Percentiles rank a stretch among this genome's conserved stretches.
Evolutionary conservation across 2,329 filamentous ascomycete genomes (phyloP).

Genomic region (Peltaster fructicola): DNA sequence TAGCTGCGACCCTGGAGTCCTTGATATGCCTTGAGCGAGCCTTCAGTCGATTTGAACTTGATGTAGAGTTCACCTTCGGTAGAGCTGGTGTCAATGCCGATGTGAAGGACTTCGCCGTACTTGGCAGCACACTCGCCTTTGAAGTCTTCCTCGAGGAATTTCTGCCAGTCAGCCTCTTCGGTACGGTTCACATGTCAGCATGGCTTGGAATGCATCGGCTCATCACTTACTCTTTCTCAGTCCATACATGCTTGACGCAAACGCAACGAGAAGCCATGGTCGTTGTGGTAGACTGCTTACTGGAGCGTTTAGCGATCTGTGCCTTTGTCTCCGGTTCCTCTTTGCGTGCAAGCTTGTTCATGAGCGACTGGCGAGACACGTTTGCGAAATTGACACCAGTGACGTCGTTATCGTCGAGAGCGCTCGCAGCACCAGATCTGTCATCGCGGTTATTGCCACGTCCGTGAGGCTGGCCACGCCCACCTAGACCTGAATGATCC

Average conservation of each 20-base stretch:
- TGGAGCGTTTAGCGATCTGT: too few relatives aligned
- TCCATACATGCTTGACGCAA: slow-evolving; percentile 88
- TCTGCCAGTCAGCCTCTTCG: slow-evolving; percentile 55
- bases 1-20: slow-evolving; percentile 95
- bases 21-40: slow-evolving; percentile 93
- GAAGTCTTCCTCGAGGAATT: slow-evolving; percentile 87
- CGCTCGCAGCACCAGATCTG: slow-evolving; percentile 70
- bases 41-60: slow-evolving; percentile 91
- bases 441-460: slow-evolving; percentile 71
- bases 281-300: too few relatives aligned
- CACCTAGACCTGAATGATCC: slow-evolving; percentile 76
- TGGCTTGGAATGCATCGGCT: too few relatives aligned
- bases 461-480: slow-evolving; percentile 67
- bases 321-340: slow-evolving; percentile 54
- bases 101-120: slow-evolving; percentile 96
- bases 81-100: slow-evolving; percentile 58
- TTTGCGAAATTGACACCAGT: slow-evolving; percentile 99
- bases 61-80: slow-evolving; percentile 97
- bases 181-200: slow-evolving; percentile 1
- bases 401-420: slow-evolving; percentile 92
- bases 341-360: slow-evolving; percentile 94
- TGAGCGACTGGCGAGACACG: slow-evolving; percentile 93
- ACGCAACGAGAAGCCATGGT: slow-evolving; percentile 91
- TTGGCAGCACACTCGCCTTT: slow-evolving; percentile 81
- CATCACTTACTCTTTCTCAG: slow-evolving; percentile 64